Conservation (phyloP, 495 filamentous ascomycete species). For the Melanomma pulvis-pyrius region DNA sequence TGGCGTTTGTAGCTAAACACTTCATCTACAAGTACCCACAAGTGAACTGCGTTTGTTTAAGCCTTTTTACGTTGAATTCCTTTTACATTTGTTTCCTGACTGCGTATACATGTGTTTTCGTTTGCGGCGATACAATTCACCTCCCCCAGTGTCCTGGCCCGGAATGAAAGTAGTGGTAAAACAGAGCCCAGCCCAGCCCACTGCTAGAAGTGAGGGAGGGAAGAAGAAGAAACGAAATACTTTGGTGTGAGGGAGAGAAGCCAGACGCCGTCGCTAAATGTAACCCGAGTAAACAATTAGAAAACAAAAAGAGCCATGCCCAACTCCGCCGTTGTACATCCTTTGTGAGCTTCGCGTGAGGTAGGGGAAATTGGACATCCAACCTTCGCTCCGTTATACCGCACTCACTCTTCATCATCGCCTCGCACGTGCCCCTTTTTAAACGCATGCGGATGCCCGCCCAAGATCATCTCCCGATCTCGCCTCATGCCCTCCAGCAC, state of each 20-base stretch:
- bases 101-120: neutral
- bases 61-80: neutral
- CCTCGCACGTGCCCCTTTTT: neutral
- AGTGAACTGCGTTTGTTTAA: no score
- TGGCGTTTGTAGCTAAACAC: no score
- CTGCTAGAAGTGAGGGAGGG: neutral
- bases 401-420: conserved; percentile 16
- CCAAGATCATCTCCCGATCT: conserved; percentile 54
- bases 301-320: no score
- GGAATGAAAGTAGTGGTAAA: neutral
- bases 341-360: no score
- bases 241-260: neutral
- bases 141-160: neutral
- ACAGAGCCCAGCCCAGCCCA: neutral
- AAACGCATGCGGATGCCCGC: conserved; percentile 2
- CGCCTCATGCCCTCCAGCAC: conserved; percentile 82
- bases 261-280: conserved; percentile 12
- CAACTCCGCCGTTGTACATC: no score
- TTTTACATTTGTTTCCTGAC: neutral
- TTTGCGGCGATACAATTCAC: neutral
- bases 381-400: no score
- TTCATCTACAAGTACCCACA: no score
- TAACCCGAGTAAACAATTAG: neutral
- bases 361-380: no score
- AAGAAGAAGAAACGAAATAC: neutral